Base-by-base conservation (phyloP, 75 land plant species). In the Gnetum montanum region DNA sequence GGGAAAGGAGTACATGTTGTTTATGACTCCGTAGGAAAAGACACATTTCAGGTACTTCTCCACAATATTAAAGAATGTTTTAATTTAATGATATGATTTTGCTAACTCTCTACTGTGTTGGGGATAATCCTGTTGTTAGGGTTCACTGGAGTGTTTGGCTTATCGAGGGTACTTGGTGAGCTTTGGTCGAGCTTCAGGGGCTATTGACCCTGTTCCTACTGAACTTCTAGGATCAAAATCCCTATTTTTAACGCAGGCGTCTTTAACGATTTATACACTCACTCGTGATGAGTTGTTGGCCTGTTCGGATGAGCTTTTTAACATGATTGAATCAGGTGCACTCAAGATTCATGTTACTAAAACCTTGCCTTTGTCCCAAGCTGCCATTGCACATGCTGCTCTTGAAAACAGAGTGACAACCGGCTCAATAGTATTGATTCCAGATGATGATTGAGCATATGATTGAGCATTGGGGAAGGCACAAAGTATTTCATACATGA, bases 1-100 rank as follows among this genome's bases (percentile, higher is more conserved):
- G 81, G 28, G 88, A 83, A 16, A 69, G 60, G 36, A 92, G 97
- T 87, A 31, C 60, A 81, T 41, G 93, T 80, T 36, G 93, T 87
- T 25, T 87, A 87, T 70, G 97, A 91, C 51, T 77, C 87, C 15
- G 90, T 90, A 35, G 97, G 97, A 34, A 86, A 80, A 57, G 97
- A 91, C 61, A 80, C 97, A 13, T n/a, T n/a, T n/a, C n/a, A n/a
- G 6, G 49, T 19, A 34, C 41, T 24, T 44, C 36, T 2, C 13
- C 40, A 13, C 45, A 8, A 12, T 18, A 36, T 57, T 57, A 24
- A n/a, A 8, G n/a, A n/a, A n/a, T n/a, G 25, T 40, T 35, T 56
- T 35, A 6, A 13, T 45, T 2, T n/a, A 36, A 35, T 13, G 11
- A 38, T 1, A 13, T 28, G 2, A 37, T 43, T 37, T 38, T 57